Evolutionary conservation across 208 protist species (phyloP).

Genomic region (Trypanosoma lewisi): DNA sequence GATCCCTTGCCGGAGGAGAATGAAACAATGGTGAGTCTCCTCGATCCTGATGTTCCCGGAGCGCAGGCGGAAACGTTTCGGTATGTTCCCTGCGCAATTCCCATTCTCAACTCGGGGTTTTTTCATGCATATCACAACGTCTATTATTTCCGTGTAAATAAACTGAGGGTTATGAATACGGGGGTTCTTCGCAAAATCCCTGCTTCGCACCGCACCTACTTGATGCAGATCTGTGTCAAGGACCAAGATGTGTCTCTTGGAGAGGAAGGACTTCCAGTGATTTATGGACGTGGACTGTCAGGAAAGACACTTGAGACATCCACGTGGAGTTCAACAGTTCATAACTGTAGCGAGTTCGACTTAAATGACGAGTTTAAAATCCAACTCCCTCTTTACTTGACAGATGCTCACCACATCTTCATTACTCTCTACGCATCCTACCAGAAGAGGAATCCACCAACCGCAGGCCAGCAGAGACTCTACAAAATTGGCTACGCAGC

Average conservation of each 20-base stretch:
- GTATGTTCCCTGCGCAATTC: conserved; percentile 79
- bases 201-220: conserved; percentile 72
- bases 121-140: conserved; percentile 89
- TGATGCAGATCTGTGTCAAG: conserved; percentile 80
- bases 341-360: conserved; percentile 44
- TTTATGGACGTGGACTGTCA: conserved; percentile 77
- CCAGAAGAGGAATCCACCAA: conserved; percentile 48
- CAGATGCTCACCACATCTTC: conserved; percentile 82
- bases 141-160: conserved; percentile 75
- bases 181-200: conserved; percentile 59
- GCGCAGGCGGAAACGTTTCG: conserved; percentile 50
- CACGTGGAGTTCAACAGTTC: conserved; percentile 64
- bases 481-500: conserved; percentile 79
- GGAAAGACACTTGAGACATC: conserved; percentile 63
- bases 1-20: conserved; percentile 72
- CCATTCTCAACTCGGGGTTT: conserved; percentile 81
- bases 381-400: conserved; percentile 81
- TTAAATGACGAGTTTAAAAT: conserved; percentile 89
- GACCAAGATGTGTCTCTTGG: conserved; percentile 59
- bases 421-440: conserved; percentile 78
- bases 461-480: conserved; percentile 33
- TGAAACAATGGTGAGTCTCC: conserved; percentile 72
- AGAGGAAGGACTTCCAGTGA: conserved; percentile 67
- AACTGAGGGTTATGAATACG: conserved; percentile 53
- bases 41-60: conserved; percentile 66